Evolutionary conservation across 345 rosid species (phyloP).

Genomic region (Heritiera fomes): DNA sequence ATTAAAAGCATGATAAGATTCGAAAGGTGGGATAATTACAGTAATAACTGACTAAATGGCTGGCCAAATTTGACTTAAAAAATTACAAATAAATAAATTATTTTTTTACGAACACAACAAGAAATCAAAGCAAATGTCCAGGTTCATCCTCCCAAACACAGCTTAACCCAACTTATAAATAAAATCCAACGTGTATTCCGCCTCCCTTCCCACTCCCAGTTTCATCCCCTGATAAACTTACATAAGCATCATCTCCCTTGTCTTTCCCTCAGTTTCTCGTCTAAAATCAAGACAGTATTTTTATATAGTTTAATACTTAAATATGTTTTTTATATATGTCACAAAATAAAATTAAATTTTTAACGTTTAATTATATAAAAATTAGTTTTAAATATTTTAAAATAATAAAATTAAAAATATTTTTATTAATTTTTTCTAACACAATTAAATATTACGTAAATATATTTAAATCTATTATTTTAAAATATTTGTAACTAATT

Average conservation of each 20-base stretch:
- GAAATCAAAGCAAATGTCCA: conserved; percentile 33
- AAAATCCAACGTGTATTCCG: not conserved
- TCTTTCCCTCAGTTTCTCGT: not conserved
- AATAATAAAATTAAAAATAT: no score
- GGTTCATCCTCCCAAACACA: conserved; percentile 46
- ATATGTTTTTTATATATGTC: no score
- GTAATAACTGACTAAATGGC: not conserved
- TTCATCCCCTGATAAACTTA: not conserved
- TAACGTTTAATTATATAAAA: no score
- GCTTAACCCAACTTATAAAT: not conserved
- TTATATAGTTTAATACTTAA: not conserved
- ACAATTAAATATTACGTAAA: no score
- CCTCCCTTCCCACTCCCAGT: not conserved
- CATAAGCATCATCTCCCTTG: not conserved
- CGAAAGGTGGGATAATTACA: not conserved
- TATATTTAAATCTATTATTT: no score
- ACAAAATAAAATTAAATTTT: no score
- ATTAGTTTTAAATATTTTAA: no score
- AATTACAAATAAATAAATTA: not conserved
- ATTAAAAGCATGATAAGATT: not conserved
- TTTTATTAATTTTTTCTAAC: no score
- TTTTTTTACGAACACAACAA: no score
- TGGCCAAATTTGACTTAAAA: conserved; percentile 11
- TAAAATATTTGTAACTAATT: no score
- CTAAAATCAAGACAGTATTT: not conserved